A percentile compares a stretch with the other conserved stretches of the same genome.
Evolutionary conservation across 768 basidiomycete species (phyloP).

Genomic region (Chlorophyllum brunneum): DNA sequence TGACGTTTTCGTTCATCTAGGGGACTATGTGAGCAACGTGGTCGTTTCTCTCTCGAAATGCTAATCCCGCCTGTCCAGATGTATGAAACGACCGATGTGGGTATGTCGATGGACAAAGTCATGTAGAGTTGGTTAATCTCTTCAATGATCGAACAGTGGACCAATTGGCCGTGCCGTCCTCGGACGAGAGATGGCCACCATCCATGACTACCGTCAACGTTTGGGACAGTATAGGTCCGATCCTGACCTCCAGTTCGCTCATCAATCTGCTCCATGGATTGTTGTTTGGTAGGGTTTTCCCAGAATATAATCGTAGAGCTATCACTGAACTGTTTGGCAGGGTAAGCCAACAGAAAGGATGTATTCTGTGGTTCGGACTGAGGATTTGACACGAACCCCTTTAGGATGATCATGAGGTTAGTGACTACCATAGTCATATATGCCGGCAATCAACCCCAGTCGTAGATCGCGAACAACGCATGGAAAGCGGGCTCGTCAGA

Average conservation of each 20-base stretch:
- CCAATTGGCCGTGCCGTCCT: slow-evolving; percentile 45
- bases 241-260: slow-evolving; percentile 39
- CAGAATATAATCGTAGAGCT: too few relatives aligned
- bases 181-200: slow-evolving; percentile 52
- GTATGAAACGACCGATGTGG: slow-evolving; percentile 45
- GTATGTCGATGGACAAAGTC: background rate
- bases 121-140: background rate
- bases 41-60: background rate
- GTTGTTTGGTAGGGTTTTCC: slow-evolving; percentile 38
- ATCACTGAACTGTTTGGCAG: too few relatives aligned
- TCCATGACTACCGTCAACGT: slow-evolving; percentile 53
- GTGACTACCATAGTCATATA: background rate
- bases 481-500: slow-evolving; percentile 58
- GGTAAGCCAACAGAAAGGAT: too few relatives aligned
- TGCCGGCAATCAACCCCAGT: too few relatives aligned
- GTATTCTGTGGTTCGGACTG: too few relatives aligned
- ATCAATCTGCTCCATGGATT: slow-evolving; percentile 51
- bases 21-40: slow-evolving; percentile 46
- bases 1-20: slow-evolving; percentile 54
- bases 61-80: slow-evolving; percentile 28
- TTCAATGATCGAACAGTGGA: slow-evolving; percentile 17
- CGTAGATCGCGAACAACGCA: slow-evolving; percentile 48
- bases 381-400: too few relatives aligned
- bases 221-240: slow-evolving; percentile 52
- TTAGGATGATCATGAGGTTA: slow-evolving; percentile 50